A percentile compares a stretch with the other conserved stretches of the same genome.
Conservation (phyloP, 257 asterid species). For the Solanum commersonii region DNA sequence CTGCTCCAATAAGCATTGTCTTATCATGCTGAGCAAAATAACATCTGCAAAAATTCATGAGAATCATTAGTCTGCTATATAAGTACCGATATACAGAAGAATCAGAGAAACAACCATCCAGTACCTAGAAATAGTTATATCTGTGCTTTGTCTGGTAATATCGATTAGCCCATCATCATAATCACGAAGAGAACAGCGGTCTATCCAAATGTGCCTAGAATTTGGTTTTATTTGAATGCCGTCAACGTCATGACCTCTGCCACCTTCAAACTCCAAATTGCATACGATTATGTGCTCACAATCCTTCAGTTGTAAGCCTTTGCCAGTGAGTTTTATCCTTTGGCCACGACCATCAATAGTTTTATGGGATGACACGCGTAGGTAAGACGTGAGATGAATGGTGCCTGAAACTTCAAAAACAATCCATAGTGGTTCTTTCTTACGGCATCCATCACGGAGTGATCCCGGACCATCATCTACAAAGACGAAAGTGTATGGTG, state of each 20-base stretch:
- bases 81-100: not conserved
- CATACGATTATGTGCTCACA: conserved; percentile 82
- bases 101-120: not conserved
- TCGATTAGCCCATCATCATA: conserved; percentile 86
- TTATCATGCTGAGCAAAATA: conserved; percentile 69
- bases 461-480: conserved; percentile 95
- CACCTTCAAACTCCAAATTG: conserved; percentile 77
- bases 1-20: conserved; percentile 94
- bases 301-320: conserved; percentile 74
- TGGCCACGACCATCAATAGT: conserved; percentile 94
- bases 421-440: conserved; percentile 76
- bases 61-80: not conserved
- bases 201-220: conserved; percentile 87
- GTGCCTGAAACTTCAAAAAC: conserved; percentile 78
- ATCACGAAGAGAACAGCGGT: conserved; percentile 84
- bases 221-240: conserved; percentile 93
- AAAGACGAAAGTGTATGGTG: not conserved
- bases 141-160: conserved; percentile 84
- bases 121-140: conserved; percentile 80
- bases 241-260: conserved; percentile 86
- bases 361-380: conserved; percentile 67
- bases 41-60: conserved; percentile 42
- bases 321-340: conserved; percentile 66
- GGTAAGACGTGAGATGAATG: conserved; percentile 58
- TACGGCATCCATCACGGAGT: conserved; percentile 76